These are phyloP conservation scores for Lachnellula suecica DNA, from an alignment of 2,329 filamentous ascomycete genomes.

Conservation along the genomic window DNA sequence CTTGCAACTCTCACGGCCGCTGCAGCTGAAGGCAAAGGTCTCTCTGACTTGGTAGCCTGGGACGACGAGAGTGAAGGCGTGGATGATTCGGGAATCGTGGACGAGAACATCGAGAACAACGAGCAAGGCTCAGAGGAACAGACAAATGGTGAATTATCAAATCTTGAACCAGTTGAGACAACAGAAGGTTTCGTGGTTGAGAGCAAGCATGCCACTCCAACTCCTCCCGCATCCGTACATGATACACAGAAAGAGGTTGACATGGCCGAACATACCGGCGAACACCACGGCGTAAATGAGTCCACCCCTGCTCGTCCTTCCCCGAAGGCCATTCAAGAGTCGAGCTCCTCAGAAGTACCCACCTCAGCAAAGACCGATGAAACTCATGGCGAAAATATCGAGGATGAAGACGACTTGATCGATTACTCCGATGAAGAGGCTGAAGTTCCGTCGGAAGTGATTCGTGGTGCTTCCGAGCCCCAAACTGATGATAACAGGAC, in stretches of 20 bases:
- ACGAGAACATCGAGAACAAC: constrained; percentile 1
- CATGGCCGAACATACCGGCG: background rate
- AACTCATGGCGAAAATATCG: constrained; percentile 2
- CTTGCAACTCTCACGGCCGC: constrained; percentile 50
- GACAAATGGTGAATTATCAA: background rate
- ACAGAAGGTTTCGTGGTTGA: constrained; percentile 2
- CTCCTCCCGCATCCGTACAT: background rate
- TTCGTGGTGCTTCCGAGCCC: background rate
- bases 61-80: constrained; percentile 23
- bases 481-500: constrained; percentile 11
- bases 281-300: background rate
- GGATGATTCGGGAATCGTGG: constrained; percentile 17
- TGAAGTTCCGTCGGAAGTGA: constrained; percentile 3
- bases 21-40: constrained; percentile 55
- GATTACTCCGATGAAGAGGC: constrained; percentile 49
- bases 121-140: background rate
- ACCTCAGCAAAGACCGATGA: background rate
- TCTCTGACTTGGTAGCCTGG: constrained; percentile 28
- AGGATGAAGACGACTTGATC: constrained; percentile 42
- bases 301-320: background rate
- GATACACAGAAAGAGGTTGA: constrained; percentile 3
- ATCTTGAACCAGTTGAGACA: background rate
- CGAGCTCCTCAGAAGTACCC: background rate
- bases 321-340: background rate
- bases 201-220: constrained; percentile 1